Conservation (phyloP, 371 early-diverging fungal species). For the Mucor sp. region DNA sequence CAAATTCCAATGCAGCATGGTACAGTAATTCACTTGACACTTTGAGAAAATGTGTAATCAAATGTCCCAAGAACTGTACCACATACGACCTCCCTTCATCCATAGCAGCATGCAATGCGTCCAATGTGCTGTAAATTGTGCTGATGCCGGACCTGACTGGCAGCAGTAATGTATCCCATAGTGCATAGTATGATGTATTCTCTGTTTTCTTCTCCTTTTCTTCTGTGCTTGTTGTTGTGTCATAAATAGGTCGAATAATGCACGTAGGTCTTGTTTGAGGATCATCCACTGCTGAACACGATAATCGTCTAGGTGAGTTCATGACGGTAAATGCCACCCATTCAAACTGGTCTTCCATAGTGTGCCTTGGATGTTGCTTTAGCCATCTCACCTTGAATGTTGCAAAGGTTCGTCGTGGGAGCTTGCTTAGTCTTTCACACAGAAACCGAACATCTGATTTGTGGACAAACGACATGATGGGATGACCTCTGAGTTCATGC, state of each 20-base stretch:
- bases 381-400: constrained; percentile 39
- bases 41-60: constrained; percentile 6
- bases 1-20: not conserved
- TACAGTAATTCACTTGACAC: constrained; percentile 7
- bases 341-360: constrained; percentile 9
- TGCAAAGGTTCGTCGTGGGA: constrained; percentile 5
- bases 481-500: constrained; percentile 27
- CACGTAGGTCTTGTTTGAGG: constrained; percentile 25
- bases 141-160: not conserved
- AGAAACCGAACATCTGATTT: constrained; percentile 34
- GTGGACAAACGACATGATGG: constrained; percentile 48
- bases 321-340: constrained; percentile 31
- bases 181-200: not conserved
- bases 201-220: not conserved
- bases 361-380: not conserved
- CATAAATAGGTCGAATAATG: constrained; percentile 12
- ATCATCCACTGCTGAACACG: constrained; percentile 9
- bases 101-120: constrained; percentile 16
- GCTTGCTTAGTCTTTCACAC: constrained; percentile 28
- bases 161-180: not conserved
- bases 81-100: constrained; percentile 21
- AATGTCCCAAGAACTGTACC: constrained; percentile 16
- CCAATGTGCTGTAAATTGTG: not conserved
- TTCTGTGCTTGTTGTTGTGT: not conserved
- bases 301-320: constrained; percentile 16